Base-by-base conservation (phyloP, 768 basidiomycete species). In the Phanerochaete carnosa region DNA sequence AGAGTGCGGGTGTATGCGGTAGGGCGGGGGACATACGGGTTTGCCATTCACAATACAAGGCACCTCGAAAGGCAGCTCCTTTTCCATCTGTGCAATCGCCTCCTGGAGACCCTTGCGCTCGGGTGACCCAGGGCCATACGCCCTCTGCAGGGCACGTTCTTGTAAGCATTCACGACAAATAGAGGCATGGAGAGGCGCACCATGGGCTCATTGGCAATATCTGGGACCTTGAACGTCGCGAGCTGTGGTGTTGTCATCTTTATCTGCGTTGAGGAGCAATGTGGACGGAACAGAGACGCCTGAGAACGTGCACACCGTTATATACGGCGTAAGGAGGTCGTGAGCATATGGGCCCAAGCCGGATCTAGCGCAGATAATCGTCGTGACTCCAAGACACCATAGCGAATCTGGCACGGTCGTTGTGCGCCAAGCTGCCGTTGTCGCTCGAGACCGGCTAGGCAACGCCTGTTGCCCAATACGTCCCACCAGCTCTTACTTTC, bases 1-100 rank as follows among this genome's bases (percentile, higher is more conserved):
- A 45, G 39, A 16, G 37, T 7, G 28, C 26, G 29, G 51, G 26
- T 22, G 57, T 49, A 55, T 56, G 52, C 23, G 53, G 37, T 16
- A 35, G 15, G 7, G 54, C 33, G 6, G 46, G 30, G 33, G 33
- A 45, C 26, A 60, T 62, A 93, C 94, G 66, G 83, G 81, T 75
- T 90, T 87, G 57, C 97, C 97, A 66, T 98, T 92, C 64, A 98
- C 83, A 64, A 98, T 80, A 69, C 92, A 93, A 8, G 96, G 97
- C 1, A 99, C 91, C 69, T 97, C 90, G 72, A 94, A 94, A 2
- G 95, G 95, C 8, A 91, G 79, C 66, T 88, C 78, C 62, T 87
- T 80, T 73, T 92, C 82, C 90, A 98, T 91, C 79, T 93, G 80
- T 8, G 75, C 70, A 65, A 98, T 70, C 19, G 92, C 89, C 26